Percentiles rank a stretch among this genome's conserved stretches.
Evolutionary conservation across 495 filamentous ascomycete genomes (phyloP).

Genomic region (Hypoxylon intermedium): DNA sequence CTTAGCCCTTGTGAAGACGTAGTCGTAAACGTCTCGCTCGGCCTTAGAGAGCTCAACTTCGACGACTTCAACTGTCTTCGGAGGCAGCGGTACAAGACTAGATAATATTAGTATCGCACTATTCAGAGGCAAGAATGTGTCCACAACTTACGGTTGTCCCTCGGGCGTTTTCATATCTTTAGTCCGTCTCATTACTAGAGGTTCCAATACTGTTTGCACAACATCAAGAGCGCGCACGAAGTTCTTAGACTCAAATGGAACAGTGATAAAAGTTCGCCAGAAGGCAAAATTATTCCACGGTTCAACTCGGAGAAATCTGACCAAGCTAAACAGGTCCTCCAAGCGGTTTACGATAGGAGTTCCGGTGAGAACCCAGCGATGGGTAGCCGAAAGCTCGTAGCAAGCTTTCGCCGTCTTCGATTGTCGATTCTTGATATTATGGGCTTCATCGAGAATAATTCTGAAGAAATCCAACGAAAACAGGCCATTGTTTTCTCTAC

Average conservation of each 20-base stretch:
- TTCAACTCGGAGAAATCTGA: conserved; percentile 89
- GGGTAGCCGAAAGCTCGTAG: conserved; percentile 81
- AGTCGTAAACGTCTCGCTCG: conserved; percentile 90
- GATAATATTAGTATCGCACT: conserved; percentile 19
- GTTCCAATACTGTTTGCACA: conserved; percentile 94
- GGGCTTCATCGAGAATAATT: conserved; percentile 93
- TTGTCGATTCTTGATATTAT: conserved; percentile 89
- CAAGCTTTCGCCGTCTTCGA: conserved; percentile 92
- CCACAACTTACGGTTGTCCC: conserved; percentile 64
- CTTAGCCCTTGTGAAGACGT: conserved; percentile 80
- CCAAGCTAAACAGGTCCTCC: conserved; percentile 95
- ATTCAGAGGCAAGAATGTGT: background rate
- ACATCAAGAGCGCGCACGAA: conserved; percentile 93
- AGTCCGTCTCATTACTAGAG: conserved; percentile 90
- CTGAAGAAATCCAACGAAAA: conserved; percentile 94
- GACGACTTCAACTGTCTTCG: conserved; percentile 79
- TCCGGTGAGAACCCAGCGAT: conserved; percentile 93
- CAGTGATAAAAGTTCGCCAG: conserved; percentile 98
- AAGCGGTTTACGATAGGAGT: conserved; percentile 97
- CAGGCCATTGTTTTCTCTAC: conserved; percentile 71
- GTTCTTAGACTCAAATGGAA: conserved; percentile 94
- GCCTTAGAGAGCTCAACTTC: conserved; percentile 81
- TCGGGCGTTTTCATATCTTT: conserved; percentile 98
- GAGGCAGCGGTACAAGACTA: conserved; percentile 80
- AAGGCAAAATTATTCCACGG: conserved; percentile 99